Base-by-base conservation (phyloP, 371 early-diverging fungal genomes). In the Batkoa obscura region DNA sequence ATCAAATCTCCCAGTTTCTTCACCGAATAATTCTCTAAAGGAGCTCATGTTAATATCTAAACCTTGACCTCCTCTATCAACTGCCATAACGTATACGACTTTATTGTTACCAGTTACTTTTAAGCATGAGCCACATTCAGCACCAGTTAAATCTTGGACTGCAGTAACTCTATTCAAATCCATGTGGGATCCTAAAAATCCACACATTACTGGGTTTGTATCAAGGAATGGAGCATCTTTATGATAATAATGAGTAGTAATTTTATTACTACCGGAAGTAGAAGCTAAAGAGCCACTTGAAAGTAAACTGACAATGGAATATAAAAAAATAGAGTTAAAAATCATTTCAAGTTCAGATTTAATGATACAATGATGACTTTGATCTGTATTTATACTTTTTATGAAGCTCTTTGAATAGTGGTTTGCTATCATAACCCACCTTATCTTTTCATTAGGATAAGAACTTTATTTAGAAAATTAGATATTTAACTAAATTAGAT, bases 121-220 rank as follows among this genome's bases (percentile, higher is more conserved):
- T 36, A 76, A 57, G 58, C 76, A 76, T 23, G 67, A 58, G 15
- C 72, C 71, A 51, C 76, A 76, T 17, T 68, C 67, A 6, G 52
- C 50, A 17, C 60, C 65, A 51, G 68, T 60, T 62, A 76, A 65
- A 0, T 59, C 59, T 60, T 72, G 62, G 5, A 76, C 74, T 8
- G 76, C 76, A 5, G 75, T 74, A 49, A 76, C 72, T 15, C 71
- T 66, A 2, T 69, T 62, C 31, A 74, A 30, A 50, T 76, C 70
- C n/a, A 76, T 59, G n/a, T 66, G 46, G 13, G 59, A 62, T 34
- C 72, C 75, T 8, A 73, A 69, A 64, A 72, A 67, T n/a, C 72
- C 75, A 56, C 75, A 76, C 2, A 68, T 66, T 3, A 73, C 71
- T 36, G 72, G 73, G 30, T 53, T 53, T 10, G 53, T 53, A n/a